Evolutionary conservation across 495 filamentous ascomycete genomes (phyloP), one percentile per base, ranked within the genome.

Genomic region (Oidiodendron maius): DNA sequence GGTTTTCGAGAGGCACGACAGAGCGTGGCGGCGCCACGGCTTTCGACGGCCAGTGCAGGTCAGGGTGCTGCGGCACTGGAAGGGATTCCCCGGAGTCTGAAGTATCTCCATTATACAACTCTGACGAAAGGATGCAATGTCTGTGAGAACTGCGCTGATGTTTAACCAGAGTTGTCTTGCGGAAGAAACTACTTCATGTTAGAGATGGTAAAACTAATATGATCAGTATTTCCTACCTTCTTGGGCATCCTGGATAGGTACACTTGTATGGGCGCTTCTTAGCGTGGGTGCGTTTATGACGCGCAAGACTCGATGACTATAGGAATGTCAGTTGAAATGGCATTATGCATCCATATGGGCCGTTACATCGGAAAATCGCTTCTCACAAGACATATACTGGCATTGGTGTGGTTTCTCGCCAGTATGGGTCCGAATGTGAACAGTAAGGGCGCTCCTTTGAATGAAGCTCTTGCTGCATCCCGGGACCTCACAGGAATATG

Each of bases 371-470:
- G 89, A 93, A 52, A 95, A 95, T 45, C 83, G 74, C 63, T 93
- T 95, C 24, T 77, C 79, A 61, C 89, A 95, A n/a, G 81, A 85
- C 40, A 77, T 67, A 56, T 87, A 79, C 58, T 86, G 78, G 63
- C 89, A 95, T 48, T 83, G 74, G 63, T 95, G 89, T 37, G 89
- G 89, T 64, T 95, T 95, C 64, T 94, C 88, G 41, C 88, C 87
- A 2, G 87, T 95, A 59, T 95, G 89, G 18, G 87, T 91, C 43
- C 89, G 80, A 38, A 82, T 85, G 61, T 95, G 89, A 17, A 93
- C 88, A 0, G 86, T 91, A 60, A 94, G 67, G 34, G 89, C 89
- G 68, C 87, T 91, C 51, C 88, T 75, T 57, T 95, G 89, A 59
- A 94, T 93, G 68, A 95, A 95, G 61, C 84, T 87, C 69, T 95